Evolutionary conservation across 495 filamentous ascomycete genomes (phyloP), one percentile per base, ranked within the genome.

Genomic region (Filosporella fistucella): DNA sequence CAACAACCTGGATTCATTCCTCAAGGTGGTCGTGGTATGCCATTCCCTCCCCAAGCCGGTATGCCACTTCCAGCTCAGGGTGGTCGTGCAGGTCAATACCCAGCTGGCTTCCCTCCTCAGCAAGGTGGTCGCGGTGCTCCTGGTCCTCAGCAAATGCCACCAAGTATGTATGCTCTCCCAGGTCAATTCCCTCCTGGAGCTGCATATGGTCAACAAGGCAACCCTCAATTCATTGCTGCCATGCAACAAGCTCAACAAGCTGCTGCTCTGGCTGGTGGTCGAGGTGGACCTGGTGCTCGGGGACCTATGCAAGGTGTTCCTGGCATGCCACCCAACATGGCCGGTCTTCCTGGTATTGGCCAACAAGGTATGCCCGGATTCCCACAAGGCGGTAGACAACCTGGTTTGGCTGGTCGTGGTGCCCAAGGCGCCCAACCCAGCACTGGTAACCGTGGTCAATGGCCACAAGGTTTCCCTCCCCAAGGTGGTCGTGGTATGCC

Each of bases 41-140:
- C 87, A 32, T 97, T 94, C 85, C 82, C 89, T 61, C 77, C 80
- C 45, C 84, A 89, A 68, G 79, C 79, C 46, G 80, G 79, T 52
- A 87, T 94, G 76, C 82, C 79, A 56, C 85, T 96, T 67, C 84
- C 89, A 47, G 84, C 85, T 55, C 91, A 91, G 63, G 82, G 78
- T 55, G 85, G 83, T 62, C 88, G 88, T 59, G 85, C 87, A 47
- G 88, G 84, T 55, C 88, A 91, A 61, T 91, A 84, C 71, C 85
- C 88, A 51, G 35, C 35, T 38, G 80, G 77, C 49, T 89, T 89
- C 68, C 82, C 84, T 48, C 75, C 75, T 45, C 88, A 90, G 67
- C 86, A 89, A 66, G 87, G 85, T 62, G 87, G 87, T 50, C 89
- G 89, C 62, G 87, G 88, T 56, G 87, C 79, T 44, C 80, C 82